Conservation (phyloP, 495 filamentous ascomycete species). For the Astrothelium macrocarpum region DNA sequence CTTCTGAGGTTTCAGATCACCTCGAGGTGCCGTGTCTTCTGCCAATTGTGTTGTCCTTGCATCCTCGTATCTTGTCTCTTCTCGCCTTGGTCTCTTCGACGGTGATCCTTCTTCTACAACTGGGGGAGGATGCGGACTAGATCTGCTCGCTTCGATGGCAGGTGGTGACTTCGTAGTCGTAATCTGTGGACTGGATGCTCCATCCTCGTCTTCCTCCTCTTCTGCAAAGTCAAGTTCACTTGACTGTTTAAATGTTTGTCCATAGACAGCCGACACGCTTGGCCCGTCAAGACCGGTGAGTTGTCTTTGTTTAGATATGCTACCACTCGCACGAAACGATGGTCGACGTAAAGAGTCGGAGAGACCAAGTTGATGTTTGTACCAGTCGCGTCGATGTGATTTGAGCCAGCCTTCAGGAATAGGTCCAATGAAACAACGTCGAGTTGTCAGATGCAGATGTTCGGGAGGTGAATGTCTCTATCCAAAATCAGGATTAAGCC, state of each 20-base stretch:
- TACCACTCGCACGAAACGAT: conserved; percentile 44
- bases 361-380: conserved; percentile 43
- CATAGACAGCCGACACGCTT: conserved; percentile 30
- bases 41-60: not conserved
- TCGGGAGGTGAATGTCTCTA: conserved; percentile 54
- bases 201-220: conserved; percentile 21
- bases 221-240: conserved; percentile 27
- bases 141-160: conserved; percentile 7
- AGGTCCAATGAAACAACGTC: conserved; percentile 58
- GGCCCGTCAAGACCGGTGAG: conserved; percentile 35
- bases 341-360: conserved; percentile 49
- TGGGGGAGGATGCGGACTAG: conserved; percentile 8
- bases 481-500: not conserved
- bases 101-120: not conserved
- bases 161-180: conserved; percentile 3
- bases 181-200: not conserved
- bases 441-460: conserved; percentile 53
- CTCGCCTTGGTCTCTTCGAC: not conserved
- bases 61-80: conserved; percentile 6
- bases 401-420: conserved; percentile 62
- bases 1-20: not conserved
- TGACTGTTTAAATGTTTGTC: conserved; percentile 38
- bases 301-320: conserved; percentile 34
- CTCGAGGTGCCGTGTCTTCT: not conserved
- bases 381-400: conserved; percentile 55